Conservation (phyloP, 108 stramenopile species). For the Parietichytrium sp. region DNA sequence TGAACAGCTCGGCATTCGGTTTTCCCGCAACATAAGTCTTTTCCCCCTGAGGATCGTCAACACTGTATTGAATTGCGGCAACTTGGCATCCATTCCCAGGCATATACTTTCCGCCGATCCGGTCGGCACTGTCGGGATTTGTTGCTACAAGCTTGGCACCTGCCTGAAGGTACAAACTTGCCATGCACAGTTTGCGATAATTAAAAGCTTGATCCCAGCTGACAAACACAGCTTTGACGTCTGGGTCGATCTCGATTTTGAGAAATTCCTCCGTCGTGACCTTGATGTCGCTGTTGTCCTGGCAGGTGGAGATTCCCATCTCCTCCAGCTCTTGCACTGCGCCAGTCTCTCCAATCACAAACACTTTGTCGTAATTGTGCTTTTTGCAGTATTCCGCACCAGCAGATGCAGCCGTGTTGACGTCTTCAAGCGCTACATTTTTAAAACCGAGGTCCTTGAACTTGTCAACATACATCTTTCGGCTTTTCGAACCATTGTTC, state of each 20-base stretch:
- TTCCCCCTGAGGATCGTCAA: slow-evolving; percentile 39
- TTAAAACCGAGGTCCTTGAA: slow-evolving; percentile 42
- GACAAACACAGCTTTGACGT: slow-evolving; percentile 72
- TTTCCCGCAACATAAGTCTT: slow-evolving; percentile 72
- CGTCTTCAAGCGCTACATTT: slow-evolving; percentile 50
- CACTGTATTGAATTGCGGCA: slow-evolving; percentile 66
- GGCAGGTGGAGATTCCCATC: slow-evolving; percentile 60
- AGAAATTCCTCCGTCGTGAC: slow-evolving; percentile 48
- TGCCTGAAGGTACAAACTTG: slow-evolving; percentile 70
- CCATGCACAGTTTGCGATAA: slow-evolving; percentile 75
- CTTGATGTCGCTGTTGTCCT: slow-evolving; percentile 72
- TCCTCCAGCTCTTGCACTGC: slow-evolving; percentile 67
- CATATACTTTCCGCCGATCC: slow-evolving; percentile 67
- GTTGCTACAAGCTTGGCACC: slow-evolving; percentile 74
- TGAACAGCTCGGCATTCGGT: slow-evolving; percentile 63
- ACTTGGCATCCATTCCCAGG: slow-evolving; percentile 73
- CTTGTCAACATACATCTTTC: slow-evolving; percentile 66
- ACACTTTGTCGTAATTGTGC: slow-evolving; percentile 41
- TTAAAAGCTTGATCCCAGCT: slow-evolving; percentile 72
- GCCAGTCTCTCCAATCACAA: slow-evolving; percentile 68
- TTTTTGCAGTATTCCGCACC: slow-evolving; percentile 58
- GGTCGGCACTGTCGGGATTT: slow-evolving; percentile 74
- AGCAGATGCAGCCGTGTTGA: slow-evolving; percentile 69
- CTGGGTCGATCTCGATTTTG: slow-evolving; percentile 46
- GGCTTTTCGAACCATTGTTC: slow-evolving; percentile 74